phyloP scores from a whole-genome alignment of 148 eudicot genomes.

The Diospyros lotus region DNA sequence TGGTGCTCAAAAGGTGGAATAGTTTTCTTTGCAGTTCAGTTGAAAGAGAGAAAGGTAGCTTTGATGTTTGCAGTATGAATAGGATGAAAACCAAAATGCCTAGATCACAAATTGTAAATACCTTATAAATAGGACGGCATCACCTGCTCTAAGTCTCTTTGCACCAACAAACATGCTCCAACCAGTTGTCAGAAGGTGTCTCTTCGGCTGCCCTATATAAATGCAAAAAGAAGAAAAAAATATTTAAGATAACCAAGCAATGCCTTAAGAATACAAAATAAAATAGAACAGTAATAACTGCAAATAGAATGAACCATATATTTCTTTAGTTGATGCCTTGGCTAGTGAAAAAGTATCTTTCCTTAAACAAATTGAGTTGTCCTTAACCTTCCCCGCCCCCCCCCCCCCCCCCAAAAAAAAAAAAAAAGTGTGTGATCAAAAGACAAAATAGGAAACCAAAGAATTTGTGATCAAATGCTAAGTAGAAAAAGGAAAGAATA shows the following conservation, averaged over 20 bases:
- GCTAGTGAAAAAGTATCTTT: not conserved
- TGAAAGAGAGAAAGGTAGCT: no score
- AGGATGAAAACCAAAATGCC: not conserved
- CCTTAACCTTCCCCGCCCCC: no score
- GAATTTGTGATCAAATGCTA: not conserved
- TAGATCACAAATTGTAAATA: constrained; percentile 4
- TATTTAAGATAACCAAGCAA: constrained; percentile 5
- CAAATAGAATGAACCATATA: not conserved
- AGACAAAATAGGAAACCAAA: not conserved
- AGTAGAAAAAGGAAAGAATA: not conserved
- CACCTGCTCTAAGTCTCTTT: constrained; percentile 89
- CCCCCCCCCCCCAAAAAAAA: no score
- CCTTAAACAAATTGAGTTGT: not conserved
- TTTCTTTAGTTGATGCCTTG: not conserved
- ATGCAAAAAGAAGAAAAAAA: constrained; percentile 1
- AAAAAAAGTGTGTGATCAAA: no score
- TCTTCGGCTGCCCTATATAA: constrained; percentile 83
- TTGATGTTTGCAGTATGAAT: no score
- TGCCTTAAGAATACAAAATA: not conserved
- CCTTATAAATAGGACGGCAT: constrained; percentile 92
- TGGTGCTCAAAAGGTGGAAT: no score
- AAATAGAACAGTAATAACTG: not conserved
- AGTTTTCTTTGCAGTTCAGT: no score
- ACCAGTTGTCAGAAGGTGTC: constrained; percentile 94
- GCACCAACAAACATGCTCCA: constrained; percentile 99